Evolutionary conservation across 2,329 filamentous ascomycete species (phyloP).

Genomic region (Fusarium subtropicale): DNA sequence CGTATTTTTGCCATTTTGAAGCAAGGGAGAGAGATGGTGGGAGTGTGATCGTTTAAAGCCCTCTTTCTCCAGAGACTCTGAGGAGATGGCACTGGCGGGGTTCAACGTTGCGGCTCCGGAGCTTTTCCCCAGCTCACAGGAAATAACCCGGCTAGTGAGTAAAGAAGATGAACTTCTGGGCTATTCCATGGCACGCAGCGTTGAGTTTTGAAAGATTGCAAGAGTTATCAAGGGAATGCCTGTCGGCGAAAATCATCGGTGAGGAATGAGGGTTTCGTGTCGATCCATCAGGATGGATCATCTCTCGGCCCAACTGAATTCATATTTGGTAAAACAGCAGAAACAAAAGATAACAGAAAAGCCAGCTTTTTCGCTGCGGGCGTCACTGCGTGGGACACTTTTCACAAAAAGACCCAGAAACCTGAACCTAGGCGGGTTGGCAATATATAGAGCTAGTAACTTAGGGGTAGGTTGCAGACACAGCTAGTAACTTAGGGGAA

Average conservation of each 20-base stretch:
- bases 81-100: slow-evolving; percentile 16
- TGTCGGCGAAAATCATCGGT: slow-evolving; percentile 15
- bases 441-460: slow-evolving; percentile 36
- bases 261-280: slow-evolving; percentile 10
- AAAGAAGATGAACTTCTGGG: neutral
- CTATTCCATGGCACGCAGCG: neutral
- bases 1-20: neutral
- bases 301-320: slow-evolving; percentile 8
- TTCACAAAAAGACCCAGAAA: slow-evolving; percentile 15
- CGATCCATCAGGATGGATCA: slow-evolving; percentile 10
- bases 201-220: slow-evolving; percentile 10
- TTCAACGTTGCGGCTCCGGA: slow-evolving; percentile 33
- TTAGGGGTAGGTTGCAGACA: slow-evolving; percentile 41
- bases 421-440: slow-evolving; percentile 17
- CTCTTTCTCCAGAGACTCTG: neutral
- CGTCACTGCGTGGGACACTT: slow-evolving; percentile 29
- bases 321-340: slow-evolving; percentile 1
- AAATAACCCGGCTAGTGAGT: slow-evolving; percentile 28
- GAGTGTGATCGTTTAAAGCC: neutral
- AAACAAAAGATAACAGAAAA: slow-evolving; percentile 13
- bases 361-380: slow-evolving; percentile 28
- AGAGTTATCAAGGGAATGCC: neutral
- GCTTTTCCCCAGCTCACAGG: slow-evolving; percentile 33
- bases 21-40: neutral
- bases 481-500: slow-evolving; percentile 45